Evolutionary conservation across 192 early-diverging fungal species (phyloP), one percentile per base, ranked within the genome.

Genomic region (Jimgerdemannia lactiflua): DNA sequence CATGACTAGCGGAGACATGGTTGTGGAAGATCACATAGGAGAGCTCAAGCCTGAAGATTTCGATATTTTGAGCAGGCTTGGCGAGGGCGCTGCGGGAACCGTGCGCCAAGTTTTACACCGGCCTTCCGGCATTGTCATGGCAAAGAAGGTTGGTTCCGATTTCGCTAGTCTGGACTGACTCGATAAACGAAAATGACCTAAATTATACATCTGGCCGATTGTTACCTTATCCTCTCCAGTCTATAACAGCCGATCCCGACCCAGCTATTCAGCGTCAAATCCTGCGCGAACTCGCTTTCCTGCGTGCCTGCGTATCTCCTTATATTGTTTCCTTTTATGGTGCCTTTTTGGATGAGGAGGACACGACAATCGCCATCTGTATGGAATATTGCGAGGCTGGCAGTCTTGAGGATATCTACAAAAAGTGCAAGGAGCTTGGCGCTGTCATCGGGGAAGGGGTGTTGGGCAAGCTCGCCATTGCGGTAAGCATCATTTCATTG

Each of bases 301-400:
- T 99, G 73, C 91, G 93, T 70, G 90, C 91, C 64, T 99, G 97
- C 82, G 87, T 95, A 78, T 95, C 94, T 42, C 93, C 94, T 20
- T 94, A 95, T 78, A 97, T 99, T 71, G 96, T 99, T 0, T 91
- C 94, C 19, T 99, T 93, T 77, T 99, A 93, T 76, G 98, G 98
- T 64, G 95, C 96, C 6, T 98, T 93, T 74, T 85, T 94, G 65
- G 89, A 94, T 65, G 94, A 94, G 20, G 92, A 89, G 70, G 91
- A 92, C 67, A 84, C 86, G 66, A 89, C 90, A 3, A 89, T 99
- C 4, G 94, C 92, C 4, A 94, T 99, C 59, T 97, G 94, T 81
- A 98, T 99, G 94, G 98, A 99, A 86, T 98, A 93, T 78, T 96
- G 96, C 85, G 93, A 95, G 77, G 90, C 92, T 8, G 97, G 98